phyloP scores from a whole-genome alignment of 441 rosid species.

The Populus tomentosa region DNA sequence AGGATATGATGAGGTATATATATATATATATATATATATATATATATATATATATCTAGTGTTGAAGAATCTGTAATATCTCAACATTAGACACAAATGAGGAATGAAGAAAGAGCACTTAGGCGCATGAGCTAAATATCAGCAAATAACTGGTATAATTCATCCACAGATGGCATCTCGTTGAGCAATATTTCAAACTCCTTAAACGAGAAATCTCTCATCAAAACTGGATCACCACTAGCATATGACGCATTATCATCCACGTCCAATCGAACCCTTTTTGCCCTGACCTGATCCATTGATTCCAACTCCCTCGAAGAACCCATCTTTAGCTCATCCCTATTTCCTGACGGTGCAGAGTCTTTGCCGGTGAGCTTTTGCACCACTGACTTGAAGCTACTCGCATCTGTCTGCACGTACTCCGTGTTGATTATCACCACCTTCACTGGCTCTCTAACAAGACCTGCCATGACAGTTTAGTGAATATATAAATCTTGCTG shows the following conservation, averaged over 20 bases:
- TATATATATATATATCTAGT: too few species aligned
- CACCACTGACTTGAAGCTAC: slow-evolving; percentile 44
- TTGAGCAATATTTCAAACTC: slow-evolving; percentile 37
- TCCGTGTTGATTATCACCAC: slow-evolving; percentile 42
- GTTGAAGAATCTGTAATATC: too few species aligned
- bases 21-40: too few species aligned
- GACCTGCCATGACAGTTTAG: too few species aligned
- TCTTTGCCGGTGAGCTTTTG: slow-evolving; percentile 50
- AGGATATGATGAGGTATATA: too few species aligned
- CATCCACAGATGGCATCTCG: slow-evolving; percentile 40
- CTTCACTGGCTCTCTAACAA: slow-evolving; percentile 26
- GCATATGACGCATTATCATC: background rate
- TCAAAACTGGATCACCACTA: slow-evolving; percentile 1
- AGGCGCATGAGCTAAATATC: background rate
- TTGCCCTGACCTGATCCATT: background rate
- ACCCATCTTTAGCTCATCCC: background rate
- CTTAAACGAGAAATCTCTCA: slow-evolving; percentile 21
- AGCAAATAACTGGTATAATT: slow-evolving; percentile 22
- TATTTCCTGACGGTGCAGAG: slow-evolving; percentile 10
- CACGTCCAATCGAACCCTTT: background rate
- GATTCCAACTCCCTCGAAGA: background rate
- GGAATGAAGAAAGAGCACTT: too few species aligned
- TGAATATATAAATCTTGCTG: too few species aligned
- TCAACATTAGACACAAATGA: too few species aligned
- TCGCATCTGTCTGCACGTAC: slow-evolving; percentile 42